Evolutionary conservation across 2,329 filamentous ascomycete genomes (phyloP).

Genomic region (Ophiostoma populinum): DNA sequence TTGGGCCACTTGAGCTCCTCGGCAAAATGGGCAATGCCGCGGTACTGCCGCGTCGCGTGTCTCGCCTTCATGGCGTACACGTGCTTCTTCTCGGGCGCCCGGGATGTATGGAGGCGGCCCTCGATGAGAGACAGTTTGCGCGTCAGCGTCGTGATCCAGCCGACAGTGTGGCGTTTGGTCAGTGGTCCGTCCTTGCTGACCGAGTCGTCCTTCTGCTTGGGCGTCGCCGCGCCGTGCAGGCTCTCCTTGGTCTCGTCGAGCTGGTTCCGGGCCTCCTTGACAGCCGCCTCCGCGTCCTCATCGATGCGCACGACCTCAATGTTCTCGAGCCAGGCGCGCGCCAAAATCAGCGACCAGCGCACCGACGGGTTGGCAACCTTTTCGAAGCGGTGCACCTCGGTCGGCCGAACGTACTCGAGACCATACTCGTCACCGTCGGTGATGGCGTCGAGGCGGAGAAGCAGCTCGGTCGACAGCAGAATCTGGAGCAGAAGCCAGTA

Average conservation of each 20-base stretch:
- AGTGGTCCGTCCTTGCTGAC: neutral
- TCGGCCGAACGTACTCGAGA: conserved; percentile 31
- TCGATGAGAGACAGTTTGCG: conserved; percentile 30
- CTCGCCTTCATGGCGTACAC: conserved; percentile 36
- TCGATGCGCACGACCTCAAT: conserved; percentile 28
- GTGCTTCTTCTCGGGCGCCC: conserved; percentile 14
- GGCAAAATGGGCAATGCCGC: conserved; percentile 47
- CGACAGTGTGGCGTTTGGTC: conserved; percentile 19
- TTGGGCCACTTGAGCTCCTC: conserved; percentile 45
- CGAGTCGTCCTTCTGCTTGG: conserved; percentile 1
- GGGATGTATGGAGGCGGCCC: conserved; percentile 9
- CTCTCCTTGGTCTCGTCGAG: conserved; percentile 2
- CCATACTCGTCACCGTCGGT: conserved; percentile 42
- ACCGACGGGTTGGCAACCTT: conserved; percentile 43
- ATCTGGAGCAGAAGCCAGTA: conserved; percentile 53
- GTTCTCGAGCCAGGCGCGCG: conserved; percentile 50
- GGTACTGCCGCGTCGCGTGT: conserved; percentile 39
- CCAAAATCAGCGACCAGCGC: conserved; percentile 49
- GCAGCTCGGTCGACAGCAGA: conserved; percentile 45
- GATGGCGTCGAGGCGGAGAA: conserved; percentile 45
- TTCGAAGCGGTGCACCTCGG: conserved; percentile 43
- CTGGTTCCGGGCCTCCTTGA: neutral
- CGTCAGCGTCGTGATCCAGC: conserved; percentile 42
- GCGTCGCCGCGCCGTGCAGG: neutral
- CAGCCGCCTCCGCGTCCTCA: conserved; percentile 9